Evolutionary conservation across 768 basidiomycete genomes (phyloP), one percentile per base, ranked within the genome.

Genomic region (Boletus fagicola): DNA sequence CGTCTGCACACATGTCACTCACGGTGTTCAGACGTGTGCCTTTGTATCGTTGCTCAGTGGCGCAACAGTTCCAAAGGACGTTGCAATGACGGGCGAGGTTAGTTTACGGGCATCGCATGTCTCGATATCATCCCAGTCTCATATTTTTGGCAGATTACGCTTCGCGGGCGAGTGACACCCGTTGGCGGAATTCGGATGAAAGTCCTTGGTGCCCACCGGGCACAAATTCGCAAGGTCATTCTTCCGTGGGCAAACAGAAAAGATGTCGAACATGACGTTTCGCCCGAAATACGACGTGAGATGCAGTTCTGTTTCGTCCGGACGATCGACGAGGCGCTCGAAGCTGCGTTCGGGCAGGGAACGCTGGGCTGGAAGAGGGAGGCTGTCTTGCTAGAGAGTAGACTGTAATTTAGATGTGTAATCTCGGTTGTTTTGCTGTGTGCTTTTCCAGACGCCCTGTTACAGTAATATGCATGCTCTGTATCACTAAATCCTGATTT

Each of bases 121-220:
- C 2, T 54, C 2, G 6, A 22, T 5, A 28, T 5, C 9, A 16
- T 47, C 53, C 5, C 7, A 13, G 22, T 38, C 53, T 63, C 12
- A 68, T 20, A 12, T 49, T 16, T 24, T 26, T 31, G 20, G 11
- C 39, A 86, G 84, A 88, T 95, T 52, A 96, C 94, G 0, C 79
- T 94, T 1, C 83, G 92, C 2, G 90, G 92, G 16, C 83, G 83
- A 9, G 86, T 93, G 36, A 89, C 86, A 0, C 84, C 92, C 5
- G 90, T 96, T 2, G 93, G 93, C 4, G 93, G 93, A 0, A 90
- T 96, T 72, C 93, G 94, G 68, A 94, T 94, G 78, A 92, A 92
- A 68, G 80, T 95, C 1, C 81, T 96, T 18, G 93, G 92, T 18
- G 94, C 94, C 0, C 92, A 95, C 70, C 85, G 94, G 7, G 92